Base-by-base conservation (phyloP, 441 rosid genomes). In the Brassica balearica region DNA sequence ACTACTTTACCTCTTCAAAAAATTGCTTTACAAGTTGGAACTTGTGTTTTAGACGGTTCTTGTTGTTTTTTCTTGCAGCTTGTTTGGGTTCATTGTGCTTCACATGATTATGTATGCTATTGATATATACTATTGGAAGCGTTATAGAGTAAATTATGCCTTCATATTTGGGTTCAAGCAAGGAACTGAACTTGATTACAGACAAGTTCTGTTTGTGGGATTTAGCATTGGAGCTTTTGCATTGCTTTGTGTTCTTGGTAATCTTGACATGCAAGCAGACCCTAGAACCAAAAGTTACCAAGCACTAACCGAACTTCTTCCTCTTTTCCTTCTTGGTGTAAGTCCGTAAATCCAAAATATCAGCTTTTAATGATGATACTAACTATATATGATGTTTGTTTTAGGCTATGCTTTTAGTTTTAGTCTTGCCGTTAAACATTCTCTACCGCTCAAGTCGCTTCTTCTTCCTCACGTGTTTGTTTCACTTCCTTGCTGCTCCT, bases 121-220 rank as follows among this genome's bases (percentile, higher is more conserved):
- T 1, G 65, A 86, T 51, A 70, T 86, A 41, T 84, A 65, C 64
- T 86, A 68, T 71, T 86, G 88, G 88, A 82, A 75, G 81, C 82
- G 72, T 10, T 86, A 77, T 71, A 71, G 84, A 71, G 88, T 93
- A 32, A 95, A 93, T 27, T 93, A 91, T 46, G 63, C 92, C 60
- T 95, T 93, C 83, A 92, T 95, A 82, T 93, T 93, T 64, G 95
- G 97, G 46, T 92, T 92, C 89, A 93, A 89, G 81, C 88, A 71
- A 73, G 94, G 95, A 68, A 85, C 88, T 2, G 97, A 93, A 70
- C 61, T 93, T 43, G 91, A 92, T 9, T 93, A 91, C 81, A 70
- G 90, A 67, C 89, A 93, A 74, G 88, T 92, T 70, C 72, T 92
- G 1, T 87, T 92, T 36, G 62, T 88, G 1, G 69, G 93, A 75